Evolutionary conservation across 2,329 filamentous ascomycete genomes (phyloP).

Genomic region (Scedosporium dehoogii): DNA sequence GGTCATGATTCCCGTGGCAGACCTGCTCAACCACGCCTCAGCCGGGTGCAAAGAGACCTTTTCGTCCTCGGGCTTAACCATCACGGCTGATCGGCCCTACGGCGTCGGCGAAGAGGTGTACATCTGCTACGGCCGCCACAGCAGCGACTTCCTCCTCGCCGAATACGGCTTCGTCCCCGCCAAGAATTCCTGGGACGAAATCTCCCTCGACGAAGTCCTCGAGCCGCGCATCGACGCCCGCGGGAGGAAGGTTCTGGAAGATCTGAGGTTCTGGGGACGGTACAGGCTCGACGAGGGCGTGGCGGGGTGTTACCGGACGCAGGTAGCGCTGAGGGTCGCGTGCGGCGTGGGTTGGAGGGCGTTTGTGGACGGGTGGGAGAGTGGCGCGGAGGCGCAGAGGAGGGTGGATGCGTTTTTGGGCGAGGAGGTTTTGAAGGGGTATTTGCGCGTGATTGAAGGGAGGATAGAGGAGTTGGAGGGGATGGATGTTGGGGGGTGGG

Average conservation of each 20-base stretch:
- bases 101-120: slow-evolving; percentile 52
- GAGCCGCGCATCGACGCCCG: slow-evolving; percentile 23
- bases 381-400: slow-evolving; percentile 32
- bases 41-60: slow-evolving; percentile 42
- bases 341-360: slow-evolving; percentile 28
- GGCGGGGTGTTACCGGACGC: slow-evolving; percentile 42
- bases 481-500: slow-evolving; percentile 19
- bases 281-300: slow-evolving; percentile 40
- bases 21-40: slow-evolving; percentile 56
- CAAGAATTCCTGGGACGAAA: slow-evolving; percentile 41
- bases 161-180: slow-evolving; percentile 51
- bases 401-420: slow-evolving; percentile 24
- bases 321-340: slow-evolving; percentile 37
- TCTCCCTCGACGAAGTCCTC: slow-evolving; percentile 35
- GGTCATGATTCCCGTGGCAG: slow-evolving; percentile 61
- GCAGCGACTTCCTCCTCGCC: slow-evolving; percentile 61
- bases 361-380: slow-evolving; percentile 33
- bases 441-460: slow-evolving; percentile 21
- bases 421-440: slow-evolving; percentile 25
- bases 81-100: slow-evolving; percentile 42
- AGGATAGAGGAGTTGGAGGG: slow-evolving; percentile 20
- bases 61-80: slow-evolving; percentile 39
- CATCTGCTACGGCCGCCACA: slow-evolving; percentile 60
- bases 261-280: slow-evolving; percentile 36
- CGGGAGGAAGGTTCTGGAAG: slow-evolving; percentile 30